Evolutionary conservation across 192 early-diverging fungal species (phyloP).

Genomic region (Hyaloraphidium curvatum): DNA sequence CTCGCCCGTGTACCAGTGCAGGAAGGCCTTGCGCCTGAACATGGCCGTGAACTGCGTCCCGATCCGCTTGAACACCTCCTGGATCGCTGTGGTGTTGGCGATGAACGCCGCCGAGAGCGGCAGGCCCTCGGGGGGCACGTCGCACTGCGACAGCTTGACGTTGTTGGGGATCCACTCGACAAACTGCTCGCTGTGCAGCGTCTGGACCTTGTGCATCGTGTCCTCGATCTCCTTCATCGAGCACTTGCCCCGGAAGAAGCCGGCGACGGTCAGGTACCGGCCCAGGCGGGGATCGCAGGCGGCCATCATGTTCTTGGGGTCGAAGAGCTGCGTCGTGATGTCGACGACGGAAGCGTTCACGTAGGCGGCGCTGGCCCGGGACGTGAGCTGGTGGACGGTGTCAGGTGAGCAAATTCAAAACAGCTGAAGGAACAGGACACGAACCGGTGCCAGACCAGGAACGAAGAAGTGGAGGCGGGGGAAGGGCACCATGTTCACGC

Average conservation of each 20-base stretch:
- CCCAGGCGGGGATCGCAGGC: background rate
- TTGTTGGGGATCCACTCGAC: slow-evolving; percentile 6
- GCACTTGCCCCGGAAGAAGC: background rate
- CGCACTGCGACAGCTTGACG: background rate
- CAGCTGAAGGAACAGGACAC: no score
- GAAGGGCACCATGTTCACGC: slow-evolving; percentile 5
- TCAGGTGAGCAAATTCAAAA: no score
- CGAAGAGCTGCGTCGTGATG: no score
- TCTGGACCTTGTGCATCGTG: background rate
- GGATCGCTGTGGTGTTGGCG: slow-evolving; percentile 5
- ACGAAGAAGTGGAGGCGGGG: slow-evolving; percentile 3
- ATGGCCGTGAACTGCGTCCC: background rate
- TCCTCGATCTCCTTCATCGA: background rate
- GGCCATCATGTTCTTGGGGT: slow-evolving; percentile 4
- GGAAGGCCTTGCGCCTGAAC: slow-evolving; percentile 3
- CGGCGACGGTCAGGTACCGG: background rate
- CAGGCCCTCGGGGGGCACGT: background rate
- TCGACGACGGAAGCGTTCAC: no score
- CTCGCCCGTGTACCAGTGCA: slow-evolving; percentile 68
- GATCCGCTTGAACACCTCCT: background rate
- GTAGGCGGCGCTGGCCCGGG: no score
- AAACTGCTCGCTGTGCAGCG: background rate
- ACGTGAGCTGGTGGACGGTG: background rate
- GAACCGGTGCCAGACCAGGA: background rate
- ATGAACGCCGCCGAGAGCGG: background rate